phyloP scores from a whole-genome alignment of 2,329 filamentous ascomycete genomes.

The Daldinia sp. region DNA sequence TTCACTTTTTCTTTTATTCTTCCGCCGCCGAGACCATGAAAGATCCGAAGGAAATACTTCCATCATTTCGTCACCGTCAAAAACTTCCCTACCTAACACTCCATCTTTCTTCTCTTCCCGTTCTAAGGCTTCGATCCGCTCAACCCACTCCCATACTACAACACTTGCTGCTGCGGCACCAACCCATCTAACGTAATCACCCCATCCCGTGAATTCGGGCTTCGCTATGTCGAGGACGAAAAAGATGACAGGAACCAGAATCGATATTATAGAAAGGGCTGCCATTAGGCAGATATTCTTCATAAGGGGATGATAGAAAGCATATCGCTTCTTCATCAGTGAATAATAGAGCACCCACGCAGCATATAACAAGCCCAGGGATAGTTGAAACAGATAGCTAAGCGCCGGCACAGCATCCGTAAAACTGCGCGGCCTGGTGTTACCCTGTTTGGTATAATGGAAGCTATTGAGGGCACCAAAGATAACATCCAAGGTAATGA shows the following conservation, averaged over 20 bases:
- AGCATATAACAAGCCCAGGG: slow-evolving; percentile 87
- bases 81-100: slow-evolving; percentile 89
- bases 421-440: slow-evolving; percentile 77
- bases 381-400: slow-evolving; percentile 89
- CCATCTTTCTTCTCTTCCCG: slow-evolving; percentile 94
- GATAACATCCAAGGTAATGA: slow-evolving; percentile 89
- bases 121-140: slow-evolving; percentile 91
- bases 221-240: slow-evolving; percentile 92
- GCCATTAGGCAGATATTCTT: slow-evolving; percentile 88
- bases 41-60: slow-evolving; percentile 69
- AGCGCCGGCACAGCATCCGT: slow-evolving; percentile 91
- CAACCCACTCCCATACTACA: slow-evolving; percentile 99
- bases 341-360: slow-evolving; percentile 96
- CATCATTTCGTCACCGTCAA: slow-evolving; percentile 94
- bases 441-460: slow-evolving; percentile 63
- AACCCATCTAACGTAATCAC: slow-evolving; percentile 97
- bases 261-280: slow-evolving; percentile 80
- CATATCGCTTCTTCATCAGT: slow-evolving; percentile 89
- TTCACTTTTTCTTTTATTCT: slow-evolving; percentile 42
- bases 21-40: slow-evolving; percentile 58
- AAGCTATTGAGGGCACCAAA: slow-evolving; percentile 96
- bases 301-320: slow-evolving; percentile 92
- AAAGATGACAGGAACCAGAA: slow-evolving; percentile 90
- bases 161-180: slow-evolving; percentile 93
- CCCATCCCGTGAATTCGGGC: slow-evolving; percentile 88